Conservation (phyloP, 345 rosid species). For the Cardiospermum halicacabum region DNA sequence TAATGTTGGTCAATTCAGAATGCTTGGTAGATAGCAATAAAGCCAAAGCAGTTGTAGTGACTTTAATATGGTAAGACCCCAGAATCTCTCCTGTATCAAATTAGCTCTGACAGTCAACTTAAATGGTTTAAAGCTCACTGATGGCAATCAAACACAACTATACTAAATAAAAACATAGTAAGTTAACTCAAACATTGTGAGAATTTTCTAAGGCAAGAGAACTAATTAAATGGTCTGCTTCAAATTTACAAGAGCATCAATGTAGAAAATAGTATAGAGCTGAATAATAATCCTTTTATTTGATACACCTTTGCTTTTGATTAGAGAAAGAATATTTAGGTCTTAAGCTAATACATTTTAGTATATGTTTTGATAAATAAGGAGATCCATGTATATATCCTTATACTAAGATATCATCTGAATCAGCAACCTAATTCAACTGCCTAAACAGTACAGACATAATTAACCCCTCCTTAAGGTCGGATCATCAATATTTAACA, state of each 20-base stretch:
- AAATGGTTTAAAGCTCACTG: conserved; percentile 7
- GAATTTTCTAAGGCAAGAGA: not conserved
- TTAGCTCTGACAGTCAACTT: not conserved
- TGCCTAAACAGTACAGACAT: too few species aligned
- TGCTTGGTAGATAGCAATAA: conserved; percentile 70
- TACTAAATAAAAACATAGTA: not conserved
- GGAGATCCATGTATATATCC: too few species aligned
- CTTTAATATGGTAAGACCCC: conserved; percentile 83
- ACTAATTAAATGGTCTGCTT: not conserved
- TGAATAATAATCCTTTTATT: too few species aligned
- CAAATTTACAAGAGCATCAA: not conserved
- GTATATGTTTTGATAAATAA: too few species aligned
- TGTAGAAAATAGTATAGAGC: too few species aligned
- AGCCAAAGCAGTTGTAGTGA: conserved; percentile 80
- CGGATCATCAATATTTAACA: too few species aligned
- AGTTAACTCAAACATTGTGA: not conserved
- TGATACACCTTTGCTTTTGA: too few species aligned
- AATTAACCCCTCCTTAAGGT: too few species aligned
- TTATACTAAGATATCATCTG: too few species aligned
- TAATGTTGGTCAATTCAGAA: conserved; percentile 58
- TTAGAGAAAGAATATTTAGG: too few species aligned
- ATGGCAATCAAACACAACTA: not conserved
- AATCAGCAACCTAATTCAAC: too few species aligned
- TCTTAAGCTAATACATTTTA: too few species aligned
- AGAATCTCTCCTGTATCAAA: conserved; percentile 70